Conservation (phyloP, 192 early-diverging fungal species). For the Coemansia reversa region DNA sequence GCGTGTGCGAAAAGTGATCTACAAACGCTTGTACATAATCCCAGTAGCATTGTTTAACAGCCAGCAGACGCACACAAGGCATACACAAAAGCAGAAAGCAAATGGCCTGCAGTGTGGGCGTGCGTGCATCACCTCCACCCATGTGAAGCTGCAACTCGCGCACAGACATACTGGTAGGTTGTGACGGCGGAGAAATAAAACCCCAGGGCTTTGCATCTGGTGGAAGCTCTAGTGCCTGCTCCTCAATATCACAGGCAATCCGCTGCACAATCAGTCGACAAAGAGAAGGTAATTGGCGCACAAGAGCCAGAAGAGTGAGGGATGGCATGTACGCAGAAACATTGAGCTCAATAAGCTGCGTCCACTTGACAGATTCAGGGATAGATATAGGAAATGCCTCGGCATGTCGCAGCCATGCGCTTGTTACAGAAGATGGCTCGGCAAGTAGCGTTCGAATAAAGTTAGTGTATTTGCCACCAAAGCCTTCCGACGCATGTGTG, state of each 20-base stretch:
- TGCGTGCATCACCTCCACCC: constrained; percentile 18
- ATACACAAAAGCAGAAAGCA: constrained; percentile 34
- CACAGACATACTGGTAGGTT: constrained; percentile 16
- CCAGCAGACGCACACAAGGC: constrained; percentile 14
- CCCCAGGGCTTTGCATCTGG: constrained; percentile 1
- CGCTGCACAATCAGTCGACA: constrained; percentile 23
- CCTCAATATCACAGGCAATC: constrained; percentile 24
- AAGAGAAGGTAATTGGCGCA: constrained; percentile 22
- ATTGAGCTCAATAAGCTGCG: constrained; percentile 25
- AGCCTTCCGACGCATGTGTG: constrained; percentile 10
- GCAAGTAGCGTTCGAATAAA: constrained; percentile 22
- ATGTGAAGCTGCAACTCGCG: constrained; percentile 37
- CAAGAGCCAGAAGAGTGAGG: constrained; percentile 16
- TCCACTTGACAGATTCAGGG: constrained; percentile 20
- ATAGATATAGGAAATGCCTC: constrained; percentile 39
- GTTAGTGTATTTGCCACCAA: constrained; percentile 17
- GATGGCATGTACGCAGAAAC: constrained; percentile 33
- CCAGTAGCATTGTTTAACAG: constrained; percentile 30
- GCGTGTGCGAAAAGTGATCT: not conserved
- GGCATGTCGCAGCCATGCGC: constrained; percentile 33
- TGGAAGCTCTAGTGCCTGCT: constrained; percentile 6
- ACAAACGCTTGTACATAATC: constrained; percentile 10
- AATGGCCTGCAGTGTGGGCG: constrained; percentile 29
- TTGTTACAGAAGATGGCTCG: constrained; percentile 9
- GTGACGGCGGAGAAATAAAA: not conserved